Evolutionary conservation across 495 filamentous ascomycete species (phyloP).

Genomic region (Tuber brumale): DNA sequence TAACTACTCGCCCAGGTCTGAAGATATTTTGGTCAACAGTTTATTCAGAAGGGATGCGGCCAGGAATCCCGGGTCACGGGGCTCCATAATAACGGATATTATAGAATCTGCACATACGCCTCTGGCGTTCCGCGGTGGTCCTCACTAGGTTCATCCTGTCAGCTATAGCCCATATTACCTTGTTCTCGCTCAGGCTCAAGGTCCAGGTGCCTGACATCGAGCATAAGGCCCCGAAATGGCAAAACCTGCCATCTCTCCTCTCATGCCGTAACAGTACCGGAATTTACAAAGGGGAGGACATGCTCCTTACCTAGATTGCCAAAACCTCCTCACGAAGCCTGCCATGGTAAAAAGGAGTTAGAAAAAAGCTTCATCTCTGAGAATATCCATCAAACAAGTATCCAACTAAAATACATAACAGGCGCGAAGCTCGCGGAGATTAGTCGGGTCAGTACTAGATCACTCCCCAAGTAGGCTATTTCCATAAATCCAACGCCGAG

Average conservation of each 20-base stretch:
- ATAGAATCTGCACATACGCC: conserved; percentile 42
- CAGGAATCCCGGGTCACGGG: background rate
- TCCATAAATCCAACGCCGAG: background rate
- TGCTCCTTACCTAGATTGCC: conserved; percentile 63
- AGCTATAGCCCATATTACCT: conserved; percentile 17
- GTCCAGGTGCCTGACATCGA: background rate
- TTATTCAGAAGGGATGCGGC: background rate
- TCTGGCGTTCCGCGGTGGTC: conserved; percentile 91
- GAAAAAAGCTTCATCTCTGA: conserved; percentile 1
- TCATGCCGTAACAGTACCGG: background rate
- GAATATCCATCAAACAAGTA: background rate
- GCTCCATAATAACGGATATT: background rate
- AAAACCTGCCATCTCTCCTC: background rate
- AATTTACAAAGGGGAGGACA: background rate
- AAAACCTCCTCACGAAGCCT: conserved; percentile 93
- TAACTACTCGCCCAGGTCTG: conserved; percentile 81
- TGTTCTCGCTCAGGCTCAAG: background rate
- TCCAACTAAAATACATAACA: background rate
- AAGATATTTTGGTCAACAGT: background rate
- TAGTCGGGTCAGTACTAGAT: background rate
- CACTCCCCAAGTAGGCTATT: background rate
- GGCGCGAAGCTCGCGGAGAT: background rate
- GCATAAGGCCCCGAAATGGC: background rate
- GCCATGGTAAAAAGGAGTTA: conserved; percentile 24
- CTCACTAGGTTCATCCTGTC: conserved; percentile 51